phyloP scores from a whole-genome alignment of 371 early-diverging fungal genomes.

The Circinella umbellata region DNA sequence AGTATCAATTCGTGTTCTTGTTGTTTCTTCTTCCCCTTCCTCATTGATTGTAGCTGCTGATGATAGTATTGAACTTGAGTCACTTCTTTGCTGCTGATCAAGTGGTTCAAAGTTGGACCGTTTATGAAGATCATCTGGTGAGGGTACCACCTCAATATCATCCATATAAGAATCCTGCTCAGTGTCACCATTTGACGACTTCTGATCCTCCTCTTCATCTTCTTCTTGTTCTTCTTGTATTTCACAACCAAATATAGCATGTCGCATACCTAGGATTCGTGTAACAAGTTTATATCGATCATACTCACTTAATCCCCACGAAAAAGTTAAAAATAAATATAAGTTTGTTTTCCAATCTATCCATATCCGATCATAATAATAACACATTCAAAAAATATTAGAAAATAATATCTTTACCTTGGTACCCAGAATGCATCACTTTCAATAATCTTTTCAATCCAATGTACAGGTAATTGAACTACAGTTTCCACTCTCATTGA shows the following conservation, averaged over 20 bases:
- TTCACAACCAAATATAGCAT: background rate
- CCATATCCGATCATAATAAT: background rate
- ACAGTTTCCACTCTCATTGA: conserved; percentile 36
- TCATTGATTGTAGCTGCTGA: background rate
- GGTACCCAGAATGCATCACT: conserved; percentile 73
- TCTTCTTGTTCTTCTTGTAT: background rate
- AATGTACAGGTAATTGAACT: conserved; percentile 49
- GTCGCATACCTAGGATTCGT: conserved; percentile 40
- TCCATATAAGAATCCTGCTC: conserved; percentile 2
- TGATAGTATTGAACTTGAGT: background rate
- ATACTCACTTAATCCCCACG: conserved; percentile 42
- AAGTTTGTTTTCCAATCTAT: background rate
- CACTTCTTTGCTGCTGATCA: background rate
- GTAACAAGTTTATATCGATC: conserved; percentile 60
- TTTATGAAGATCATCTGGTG: conserved; percentile 14
- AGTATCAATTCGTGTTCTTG: background rate
- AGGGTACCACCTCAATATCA: conserved; percentile 5
- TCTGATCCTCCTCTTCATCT: conserved; percentile 5
- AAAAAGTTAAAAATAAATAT: background rate
- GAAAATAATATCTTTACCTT: conserved; percentile 29
- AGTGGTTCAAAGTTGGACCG: conserved; percentile 20
- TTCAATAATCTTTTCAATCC: conserved; percentile 62
- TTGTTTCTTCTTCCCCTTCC: too few relatives aligned
- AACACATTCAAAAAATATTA: background rate
- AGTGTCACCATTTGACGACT: background rate